Evolutionary conservation across 148 eudicot genomes (phyloP), one percentile per base, ranked within the genome.

Genomic region (Oxyria digyna): DNA sequence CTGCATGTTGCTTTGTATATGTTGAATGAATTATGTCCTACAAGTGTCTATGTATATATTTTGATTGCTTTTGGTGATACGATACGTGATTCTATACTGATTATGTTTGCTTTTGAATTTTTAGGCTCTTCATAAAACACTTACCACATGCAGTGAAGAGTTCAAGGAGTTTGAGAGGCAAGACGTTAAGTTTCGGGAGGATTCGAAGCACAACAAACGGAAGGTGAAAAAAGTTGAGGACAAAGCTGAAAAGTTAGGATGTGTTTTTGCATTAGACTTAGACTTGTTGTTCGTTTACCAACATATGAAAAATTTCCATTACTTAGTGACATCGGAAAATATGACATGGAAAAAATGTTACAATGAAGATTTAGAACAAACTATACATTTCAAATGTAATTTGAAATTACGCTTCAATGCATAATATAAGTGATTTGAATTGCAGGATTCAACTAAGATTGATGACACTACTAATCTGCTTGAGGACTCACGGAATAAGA

Each of bases 121-220:
- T 17, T 29, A 94, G 98, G 98, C 87, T 69, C 96, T 94, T 42
- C 97, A 94, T 40, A 75, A 74, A 73, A 76, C 71, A 12, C 88
- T 94, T 65, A 77, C 76, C 62, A 69, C 49, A 18, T 85, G 90
- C 71, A 94, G 84, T 65, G 97, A 94, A 69, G 89, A 85, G 75
- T 90, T 94, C 73, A 90, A 94, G 76, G 97, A 87, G 72, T 94
- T 90, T 76, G 98, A 94, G 74, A 85, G 96, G 85, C 97, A 86
- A 83, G 97, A 94, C 69, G 83, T 94, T 35, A 94, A 93, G 71
- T 76, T 87, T 45, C 76, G 97, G 18, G 97, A 90, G 85, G 97
- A 94, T 74, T 76, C 77, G 27, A 88, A 94, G 78, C 96, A 90
- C 78, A 74, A 77, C 65, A 94, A 94, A 77, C 95, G 88, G 74